Evolutionary conservation across 1,284 basidiomycete genomes (phyloP).

Genomic region (Cerrena zonata): DNA sequence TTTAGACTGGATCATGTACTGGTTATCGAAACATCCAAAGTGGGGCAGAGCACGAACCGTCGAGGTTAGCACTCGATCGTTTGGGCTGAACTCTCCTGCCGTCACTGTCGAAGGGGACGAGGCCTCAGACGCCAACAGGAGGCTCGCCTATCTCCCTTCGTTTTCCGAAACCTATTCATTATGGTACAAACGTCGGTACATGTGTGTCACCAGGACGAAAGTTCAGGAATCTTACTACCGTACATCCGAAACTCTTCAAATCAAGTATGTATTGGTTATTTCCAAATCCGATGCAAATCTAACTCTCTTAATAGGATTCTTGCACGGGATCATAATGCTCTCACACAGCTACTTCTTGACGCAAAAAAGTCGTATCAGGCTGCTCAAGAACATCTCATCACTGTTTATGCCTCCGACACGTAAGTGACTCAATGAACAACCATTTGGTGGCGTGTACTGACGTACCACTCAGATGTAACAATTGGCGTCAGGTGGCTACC

Average conservation of each 20-base stretch:
- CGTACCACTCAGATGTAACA: slow-evolving; percentile 22
- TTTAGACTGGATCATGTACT: slow-evolving; percentile 30
- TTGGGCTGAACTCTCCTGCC: slow-evolving; percentile 17
- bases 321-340: slow-evolving; percentile 39
- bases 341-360: slow-evolving; percentile 49
- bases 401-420: slow-evolving; percentile 50
- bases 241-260: slow-evolving; percentile 21
- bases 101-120: slow-evolving; percentile 14
- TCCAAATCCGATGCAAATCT: background rate
- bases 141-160: slow-evolving; percentile 27
- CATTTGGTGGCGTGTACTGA: background rate
- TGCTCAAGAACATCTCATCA: slow-evolving; percentile 48
- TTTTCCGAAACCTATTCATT: slow-evolving; percentile 24
- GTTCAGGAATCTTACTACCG: slow-evolving; percentile 18
- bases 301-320: slow-evolving; percentile 41
- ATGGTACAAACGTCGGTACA: slow-evolving; percentile 29
- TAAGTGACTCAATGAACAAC: slow-evolving; percentile 21
- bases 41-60: slow-evolving; percentile 29
- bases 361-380: slow-evolving; percentile 49
- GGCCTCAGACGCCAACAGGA: slow-evolving; percentile 15
- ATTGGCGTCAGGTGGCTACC: slow-evolving; percentile 52
- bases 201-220: slow-evolving; percentile 23
- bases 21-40: slow-evolving; percentile 30
- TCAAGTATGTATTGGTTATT: slow-evolving; percentile 20
- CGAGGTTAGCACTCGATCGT: slow-evolving; percentile 25